These are phyloP conservation scores for Thamnidium elegans DNA, from an alignment of 192 early-diverging fungal genomes.

Conservation along the genomic window DNA sequence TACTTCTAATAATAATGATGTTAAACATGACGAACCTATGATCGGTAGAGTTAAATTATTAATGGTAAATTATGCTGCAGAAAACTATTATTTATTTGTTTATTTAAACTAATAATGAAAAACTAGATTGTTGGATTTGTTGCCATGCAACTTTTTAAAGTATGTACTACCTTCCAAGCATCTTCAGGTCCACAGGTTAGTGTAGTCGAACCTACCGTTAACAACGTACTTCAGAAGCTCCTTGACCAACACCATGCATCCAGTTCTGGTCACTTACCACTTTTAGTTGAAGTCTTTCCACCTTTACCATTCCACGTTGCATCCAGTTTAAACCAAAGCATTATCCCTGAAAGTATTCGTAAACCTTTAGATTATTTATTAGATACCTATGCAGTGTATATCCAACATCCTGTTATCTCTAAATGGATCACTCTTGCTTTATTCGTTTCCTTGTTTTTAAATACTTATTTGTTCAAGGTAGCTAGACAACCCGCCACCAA, in stretches of 20 bases:
- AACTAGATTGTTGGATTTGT: constrained; percentile 57
- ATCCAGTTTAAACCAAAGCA: not conserved
- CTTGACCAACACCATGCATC: constrained; percentile 43
- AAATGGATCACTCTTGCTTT: constrained; percentile 54
- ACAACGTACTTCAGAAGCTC: constrained; percentile 42
- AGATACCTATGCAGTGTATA: constrained; percentile 47
- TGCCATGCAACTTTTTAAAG: constrained; percentile 59
- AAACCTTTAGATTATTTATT: constrained; percentile 41
- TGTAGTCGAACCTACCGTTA: constrained; percentile 39
- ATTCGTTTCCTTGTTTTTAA: constrained; percentile 51
- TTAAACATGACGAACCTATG: constrained; percentile 46
- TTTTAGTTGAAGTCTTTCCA: constrained; percentile 51
- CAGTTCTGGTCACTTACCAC: constrained; percentile 35
- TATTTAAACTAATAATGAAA: not conserved
- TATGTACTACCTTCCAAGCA: constrained; percentile 46
- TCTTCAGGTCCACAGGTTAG: constrained; percentile 38
- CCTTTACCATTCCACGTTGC: constrained; percentile 45
- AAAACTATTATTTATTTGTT: not conserved
- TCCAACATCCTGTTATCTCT: constrained; percentile 58
- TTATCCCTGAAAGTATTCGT: constrained; percentile 6
- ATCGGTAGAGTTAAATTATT: constrained; percentile 59
- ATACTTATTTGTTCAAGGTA: constrained; percentile 59
- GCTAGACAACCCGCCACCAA: constrained; percentile 46
- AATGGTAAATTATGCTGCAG: constrained; percentile 35
- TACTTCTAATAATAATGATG: constrained; percentile 29